Conservation (phyloP, 106 monocot species). For the Triglochin maritima region DNA sequence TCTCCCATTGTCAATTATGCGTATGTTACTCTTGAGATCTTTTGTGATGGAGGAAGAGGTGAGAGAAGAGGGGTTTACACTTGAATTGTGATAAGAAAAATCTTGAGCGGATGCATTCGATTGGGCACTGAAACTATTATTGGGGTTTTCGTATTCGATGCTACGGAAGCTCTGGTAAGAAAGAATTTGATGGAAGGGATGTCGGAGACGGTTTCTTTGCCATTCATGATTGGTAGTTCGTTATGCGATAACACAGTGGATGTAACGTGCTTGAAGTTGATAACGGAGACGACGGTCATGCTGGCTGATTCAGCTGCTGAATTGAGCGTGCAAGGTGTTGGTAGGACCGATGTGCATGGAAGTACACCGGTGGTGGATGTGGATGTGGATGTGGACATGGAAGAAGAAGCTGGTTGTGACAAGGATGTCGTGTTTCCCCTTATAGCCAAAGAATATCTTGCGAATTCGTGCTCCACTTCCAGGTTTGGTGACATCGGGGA, state of each 20-base stretch:
- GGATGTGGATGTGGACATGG: conserved; percentile 3
- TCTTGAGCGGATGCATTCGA: not conserved
- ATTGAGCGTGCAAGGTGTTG: not conserved
- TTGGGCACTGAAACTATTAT: no score
- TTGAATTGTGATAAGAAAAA: not conserved
- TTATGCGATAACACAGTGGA: conserved; percentile 16
- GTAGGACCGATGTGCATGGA: not conserved
- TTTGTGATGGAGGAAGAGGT: not conserved
- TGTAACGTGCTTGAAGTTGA: conserved; percentile 19
- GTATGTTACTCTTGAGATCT: not conserved
- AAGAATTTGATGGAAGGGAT: conserved; percentile 32
- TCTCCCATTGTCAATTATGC: not conserved
- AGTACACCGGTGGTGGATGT: not conserved
- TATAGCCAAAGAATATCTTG: conserved; percentile 14
- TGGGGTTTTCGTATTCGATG: no score
- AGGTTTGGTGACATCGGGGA: conserved; percentile 15
- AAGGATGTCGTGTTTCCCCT: conserved; percentile 18
- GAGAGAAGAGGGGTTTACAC: not conserved
- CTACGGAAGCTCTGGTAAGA: not conserved
- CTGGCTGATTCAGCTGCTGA: conserved; percentile 5
- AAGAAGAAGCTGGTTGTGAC: conserved; percentile 11
- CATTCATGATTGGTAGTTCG: conserved; percentile 16
- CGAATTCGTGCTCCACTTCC: conserved; percentile 10
- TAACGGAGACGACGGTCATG: conserved; percentile 15
- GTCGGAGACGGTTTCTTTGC: conserved; percentile 20